Percentiles rank a stretch among this genome's conserved stretches.
Conservation (phyloP, 2,329 filamentous ascomycete species). For the Stylonectria norvegica region DNA sequence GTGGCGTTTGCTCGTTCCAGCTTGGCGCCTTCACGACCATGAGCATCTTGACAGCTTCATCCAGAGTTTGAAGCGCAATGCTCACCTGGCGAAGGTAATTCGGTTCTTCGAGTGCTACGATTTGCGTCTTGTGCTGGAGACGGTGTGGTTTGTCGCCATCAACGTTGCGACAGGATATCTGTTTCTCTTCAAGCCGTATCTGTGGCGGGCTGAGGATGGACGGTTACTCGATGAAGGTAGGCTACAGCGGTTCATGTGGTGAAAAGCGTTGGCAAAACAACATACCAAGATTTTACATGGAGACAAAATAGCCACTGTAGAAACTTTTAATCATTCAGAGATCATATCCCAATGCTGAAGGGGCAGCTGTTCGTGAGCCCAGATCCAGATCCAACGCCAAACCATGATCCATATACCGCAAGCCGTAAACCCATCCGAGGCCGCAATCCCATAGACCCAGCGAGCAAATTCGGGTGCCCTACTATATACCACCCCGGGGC, state of each 20-base stretch:
- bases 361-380: constrained; percentile 1
- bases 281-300: constrained; percentile 5
- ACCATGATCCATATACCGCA: constrained; percentile 12
- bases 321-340: constrained; percentile 16
- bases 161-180: constrained; percentile 66
- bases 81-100: constrained; percentile 4
- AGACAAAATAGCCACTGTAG: not conserved
- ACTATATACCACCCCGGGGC: too few relatives aligned
- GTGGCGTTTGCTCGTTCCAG: constrained; percentile 78
- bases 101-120: constrained; percentile 32
- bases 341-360: constrained; percentile 8
- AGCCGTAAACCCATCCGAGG: too few relatives aligned
- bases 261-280: too few relatives aligned
- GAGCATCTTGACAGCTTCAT: not conserved
- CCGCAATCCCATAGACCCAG: too few relatives aligned
- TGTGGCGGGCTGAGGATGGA: constrained; percentile 58
- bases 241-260: constrained; percentile 83
- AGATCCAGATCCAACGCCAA: constrained; percentile 15
- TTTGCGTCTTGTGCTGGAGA: constrained; percentile 57
- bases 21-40: constrained; percentile 34
- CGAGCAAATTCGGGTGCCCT: too few relatives aligned
- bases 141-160: constrained; percentile 63
- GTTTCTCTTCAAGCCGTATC: constrained; percentile 66
- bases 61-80: constrained; percentile 1
- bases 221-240: constrained; percentile 51